Conservation (phyloP, 805 yeast genomes). For the Saturnispora halmiae region DNA sequence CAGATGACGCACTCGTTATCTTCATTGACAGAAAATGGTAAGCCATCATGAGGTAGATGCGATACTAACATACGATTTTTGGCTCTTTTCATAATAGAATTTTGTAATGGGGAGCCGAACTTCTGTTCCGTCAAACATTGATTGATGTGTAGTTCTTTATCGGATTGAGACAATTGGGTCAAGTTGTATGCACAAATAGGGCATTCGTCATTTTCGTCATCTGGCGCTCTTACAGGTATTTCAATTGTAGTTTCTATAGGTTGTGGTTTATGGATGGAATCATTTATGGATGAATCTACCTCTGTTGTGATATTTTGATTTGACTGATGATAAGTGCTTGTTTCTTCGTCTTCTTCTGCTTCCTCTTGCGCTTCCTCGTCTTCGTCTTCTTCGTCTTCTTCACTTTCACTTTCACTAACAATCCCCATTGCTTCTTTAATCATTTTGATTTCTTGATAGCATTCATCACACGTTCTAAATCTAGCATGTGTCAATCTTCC, state of each 20-base stretch:
- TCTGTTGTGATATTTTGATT: too few relatives aligned
- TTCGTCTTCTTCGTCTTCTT: slow-evolving; percentile 1
- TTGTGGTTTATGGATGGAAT: slow-evolving; percentile 7
- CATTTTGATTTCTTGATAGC: slow-evolving; percentile 55
- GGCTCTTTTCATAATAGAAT: slow-evolving; percentile 30
- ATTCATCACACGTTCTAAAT: slow-evolving; percentile 68
- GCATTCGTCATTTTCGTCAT: slow-evolving; percentile 32
- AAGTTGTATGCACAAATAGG: slow-evolving; percentile 34
- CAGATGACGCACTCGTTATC: slow-evolving; percentile 88
- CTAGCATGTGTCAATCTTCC: slow-evolving; percentile 37
- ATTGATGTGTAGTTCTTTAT: slow-evolving; percentile 59
- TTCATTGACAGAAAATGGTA: slow-evolving; percentile 22
- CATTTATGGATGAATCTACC: too few relatives aligned
- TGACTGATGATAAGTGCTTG: neutral
- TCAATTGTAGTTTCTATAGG: slow-evolving; percentile 14
- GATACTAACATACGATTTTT: slow-evolving; percentile 83
- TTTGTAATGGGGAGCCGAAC: slow-evolving; percentile 49
- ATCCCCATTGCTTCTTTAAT: slow-evolving; percentile 34
- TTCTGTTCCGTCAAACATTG: slow-evolving; percentile 56
- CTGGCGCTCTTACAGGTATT: neutral
- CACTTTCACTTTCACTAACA: neutral
- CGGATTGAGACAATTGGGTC: slow-evolving; percentile 18
- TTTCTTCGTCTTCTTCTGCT: neutral
- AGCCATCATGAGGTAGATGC: slow-evolving; percentile 37
- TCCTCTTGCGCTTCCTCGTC: neutral